Evolutionary conservation across 495 filamentous ascomycete genomes (phyloP).

Genomic region (Podospora conica): DNA sequence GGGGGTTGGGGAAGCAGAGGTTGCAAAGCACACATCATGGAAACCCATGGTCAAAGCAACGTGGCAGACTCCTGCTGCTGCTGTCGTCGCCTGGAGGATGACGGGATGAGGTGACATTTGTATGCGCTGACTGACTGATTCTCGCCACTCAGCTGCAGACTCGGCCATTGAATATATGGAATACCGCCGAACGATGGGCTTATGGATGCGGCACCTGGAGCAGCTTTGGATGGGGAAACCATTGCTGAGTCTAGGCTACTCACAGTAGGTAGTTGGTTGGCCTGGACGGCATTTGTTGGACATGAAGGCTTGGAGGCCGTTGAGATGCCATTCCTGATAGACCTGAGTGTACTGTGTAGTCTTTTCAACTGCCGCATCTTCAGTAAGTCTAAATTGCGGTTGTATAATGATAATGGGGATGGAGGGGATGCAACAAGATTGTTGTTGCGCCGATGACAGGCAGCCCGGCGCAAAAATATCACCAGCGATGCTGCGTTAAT

Average conservation of each 20-base stretch:
- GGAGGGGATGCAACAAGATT: no score
- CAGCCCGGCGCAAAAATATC: neutral
- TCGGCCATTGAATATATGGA: neutral
- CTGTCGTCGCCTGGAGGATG: neutral
- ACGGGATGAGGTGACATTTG: neutral
- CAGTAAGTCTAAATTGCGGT: no score
- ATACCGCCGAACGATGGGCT: neutral
- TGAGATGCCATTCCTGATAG: neutral
- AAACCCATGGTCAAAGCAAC: neutral
- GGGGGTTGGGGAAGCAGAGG: neutral
- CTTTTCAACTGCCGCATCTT: neutral
- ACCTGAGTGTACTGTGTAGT: no score
- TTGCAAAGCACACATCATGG: neutral
- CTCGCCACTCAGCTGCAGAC: neutral
- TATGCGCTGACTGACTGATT: neutral
- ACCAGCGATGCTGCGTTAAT: neutral
- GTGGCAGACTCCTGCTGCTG: neutral
- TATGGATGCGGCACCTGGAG: neutral
- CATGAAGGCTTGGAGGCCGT: neutral
- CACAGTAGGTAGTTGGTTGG: neutral
- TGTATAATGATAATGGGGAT: no score
- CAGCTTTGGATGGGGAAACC: neutral
- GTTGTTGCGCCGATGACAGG: no score
- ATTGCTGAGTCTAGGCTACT: neutral
- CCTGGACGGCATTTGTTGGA: neutral